phyloP scores from a whole-genome alignment of 306 rosid species.

The Heteromeles arbutifolia region DNA sequence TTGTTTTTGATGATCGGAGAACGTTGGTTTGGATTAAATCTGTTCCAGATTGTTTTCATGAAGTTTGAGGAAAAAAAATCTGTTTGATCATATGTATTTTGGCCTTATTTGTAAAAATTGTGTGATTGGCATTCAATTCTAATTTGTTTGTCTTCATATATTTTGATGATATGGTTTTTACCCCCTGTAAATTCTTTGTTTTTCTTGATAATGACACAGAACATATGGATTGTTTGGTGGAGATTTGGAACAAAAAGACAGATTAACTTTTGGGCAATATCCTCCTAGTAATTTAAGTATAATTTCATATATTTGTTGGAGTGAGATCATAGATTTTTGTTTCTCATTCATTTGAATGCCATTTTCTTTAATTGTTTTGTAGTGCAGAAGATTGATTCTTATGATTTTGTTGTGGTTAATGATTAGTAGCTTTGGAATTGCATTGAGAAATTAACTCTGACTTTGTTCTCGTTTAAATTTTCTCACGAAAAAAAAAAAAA shows the following conservation, averaged over 20 bases:
- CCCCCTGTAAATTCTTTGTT: not conserved
- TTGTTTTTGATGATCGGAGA: not conserved
- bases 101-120: not conserved
- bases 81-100: not conserved
- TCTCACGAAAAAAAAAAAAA: not conserved
- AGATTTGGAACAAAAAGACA: constrained; percentile 14
- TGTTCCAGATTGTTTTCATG: not conserved
- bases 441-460: not conserved
- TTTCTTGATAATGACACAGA: constrained; percentile 4
- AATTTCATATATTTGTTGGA: not conserved
- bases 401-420: not conserved
- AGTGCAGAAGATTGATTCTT: not conserved
- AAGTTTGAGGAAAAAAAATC: accelerated
- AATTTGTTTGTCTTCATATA: not conserved
- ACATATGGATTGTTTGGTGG: not conserved
- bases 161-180: not conserved
- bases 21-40: not conserved
- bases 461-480: not conserved
- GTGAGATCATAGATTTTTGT: not conserved
- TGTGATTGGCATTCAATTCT: not conserved
- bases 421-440: not conserved
- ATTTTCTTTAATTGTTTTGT: not conserved
- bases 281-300: not conserved
- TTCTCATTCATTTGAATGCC: not conserved
- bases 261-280: not conserved